A percentile compares a stretch with the other conserved stretches of the same genome.
Evolutionary conservation across 495 filamentous ascomycete species (phyloP).

Genomic region (Filosporella fistucella): DNA sequence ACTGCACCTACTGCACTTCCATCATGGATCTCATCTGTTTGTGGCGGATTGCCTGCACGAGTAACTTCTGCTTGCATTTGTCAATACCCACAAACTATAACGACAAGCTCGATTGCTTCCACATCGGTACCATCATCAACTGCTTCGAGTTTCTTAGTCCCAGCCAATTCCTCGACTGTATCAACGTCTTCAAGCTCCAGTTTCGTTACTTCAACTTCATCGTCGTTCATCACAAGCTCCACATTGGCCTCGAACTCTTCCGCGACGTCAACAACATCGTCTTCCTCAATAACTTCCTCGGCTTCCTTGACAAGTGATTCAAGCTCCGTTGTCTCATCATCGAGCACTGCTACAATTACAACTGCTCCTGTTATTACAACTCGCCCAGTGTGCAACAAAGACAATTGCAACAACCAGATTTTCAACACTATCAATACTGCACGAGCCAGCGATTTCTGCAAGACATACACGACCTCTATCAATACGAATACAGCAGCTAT

Average conservation of each 20-base stretch:
- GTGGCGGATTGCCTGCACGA: not conserved
- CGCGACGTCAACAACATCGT: too few species aligned
- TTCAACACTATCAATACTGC: not conserved
- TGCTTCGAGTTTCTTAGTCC: too few species aligned
- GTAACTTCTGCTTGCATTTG: not conserved
- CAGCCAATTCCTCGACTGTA: too few species aligned
- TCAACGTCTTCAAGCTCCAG: too few species aligned
- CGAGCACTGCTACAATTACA: not conserved
- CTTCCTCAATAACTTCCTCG: too few species aligned
- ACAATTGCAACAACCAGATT: conserved; percentile 6
- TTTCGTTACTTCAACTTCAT: too few species aligned
- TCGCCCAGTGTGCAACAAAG: conserved; percentile 1
- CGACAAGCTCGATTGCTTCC: too few species aligned
- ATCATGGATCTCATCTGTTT: not conserved
- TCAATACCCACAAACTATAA: too few species aligned
- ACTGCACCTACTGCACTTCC: not conserved
- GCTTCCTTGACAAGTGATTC: not conserved
- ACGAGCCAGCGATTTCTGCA: conserved; percentile 1
- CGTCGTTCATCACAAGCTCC: too few species aligned
- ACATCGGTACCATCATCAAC: too few species aligned
- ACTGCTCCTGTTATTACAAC: not conserved
- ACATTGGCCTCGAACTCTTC: too few species aligned
- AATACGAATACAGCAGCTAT: conserved; percentile 1
- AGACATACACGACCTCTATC: conserved; percentile 2
- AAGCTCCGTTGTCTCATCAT: too few species aligned